Conservation (phyloP, 345 rosid genomes). For the Cardamine occulta region DNA sequence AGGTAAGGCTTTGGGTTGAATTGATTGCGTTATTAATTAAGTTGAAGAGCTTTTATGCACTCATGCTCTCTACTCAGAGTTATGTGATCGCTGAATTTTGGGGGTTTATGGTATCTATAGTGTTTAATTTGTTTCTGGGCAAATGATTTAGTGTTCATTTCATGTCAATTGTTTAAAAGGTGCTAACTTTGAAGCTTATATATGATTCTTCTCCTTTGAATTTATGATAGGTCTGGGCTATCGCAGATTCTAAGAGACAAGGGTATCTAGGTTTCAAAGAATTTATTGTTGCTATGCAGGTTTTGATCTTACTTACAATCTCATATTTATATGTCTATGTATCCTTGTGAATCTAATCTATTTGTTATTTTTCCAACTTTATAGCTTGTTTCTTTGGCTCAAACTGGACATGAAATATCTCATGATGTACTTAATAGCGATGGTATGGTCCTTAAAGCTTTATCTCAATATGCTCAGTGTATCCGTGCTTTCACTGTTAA, state of each 20-base stretch:
- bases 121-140: background rate
- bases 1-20: slow-evolving; percentile 48
- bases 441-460: slow-evolving; percentile 41
- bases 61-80: background rate
- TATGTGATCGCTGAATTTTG: background rate
- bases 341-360: slow-evolving; percentile 33
- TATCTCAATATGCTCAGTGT: slow-evolving; percentile 2
- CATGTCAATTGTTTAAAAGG: background rate
- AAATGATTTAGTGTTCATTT: background rate
- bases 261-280: slow-evolving; percentile 84
- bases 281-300: slow-evolving; percentile 80
- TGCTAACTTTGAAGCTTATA: slow-evolving; percentile 8
- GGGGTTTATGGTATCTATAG: background rate
- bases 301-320: slow-evolving; percentile 5
- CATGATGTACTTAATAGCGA: slow-evolving; percentile 55
- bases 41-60: slow-evolving; percentile 1
- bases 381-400: slow-evolving; percentile 81
- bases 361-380: slow-evolving; percentile 33
- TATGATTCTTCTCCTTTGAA: slow-evolving; percentile 5
- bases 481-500: slow-evolving; percentile 6
- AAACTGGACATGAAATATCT: slow-evolving; percentile 65
- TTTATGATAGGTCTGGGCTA: slow-evolving; percentile 78
- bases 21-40: background rate
- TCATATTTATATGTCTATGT: background rate
- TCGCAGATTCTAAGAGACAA: slow-evolving; percentile 85